Conservation (phyloP, 2,329 filamentous ascomycete species). For the Xylaria sp. region DNA sequence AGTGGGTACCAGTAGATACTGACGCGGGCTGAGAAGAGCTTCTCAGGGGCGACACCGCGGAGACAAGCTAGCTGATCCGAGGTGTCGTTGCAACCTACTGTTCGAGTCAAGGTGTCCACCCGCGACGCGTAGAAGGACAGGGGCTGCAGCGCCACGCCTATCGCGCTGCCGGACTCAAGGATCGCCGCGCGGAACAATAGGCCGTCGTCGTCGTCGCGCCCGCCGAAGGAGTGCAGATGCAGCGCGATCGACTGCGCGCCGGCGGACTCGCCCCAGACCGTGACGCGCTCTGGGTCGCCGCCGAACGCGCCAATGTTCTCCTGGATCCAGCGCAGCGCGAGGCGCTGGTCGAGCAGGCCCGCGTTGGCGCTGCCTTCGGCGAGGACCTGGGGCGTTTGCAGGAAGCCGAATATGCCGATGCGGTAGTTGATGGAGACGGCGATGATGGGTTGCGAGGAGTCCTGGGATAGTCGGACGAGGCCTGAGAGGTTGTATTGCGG, state of each 20-base stretch:
- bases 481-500: slow-evolving; percentile 73
- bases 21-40: slow-evolving; percentile 50
- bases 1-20: slow-evolving; percentile 55
- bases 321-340: slow-evolving; percentile 58
- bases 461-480: slow-evolving; percentile 64
- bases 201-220: slow-evolving; percentile 59
- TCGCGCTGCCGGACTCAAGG: slow-evolving; percentile 62
- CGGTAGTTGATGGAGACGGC: slow-evolving; percentile 53
- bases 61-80: slow-evolving; percentile 53
- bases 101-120: slow-evolving; percentile 51
- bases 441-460: slow-evolving; percentile 60
- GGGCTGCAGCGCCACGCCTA: slow-evolving; percentile 45
- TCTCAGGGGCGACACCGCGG: slow-evolving; percentile 47
- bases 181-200: slow-evolving; percentile 64
- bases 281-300: slow-evolving; percentile 47
- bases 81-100: slow-evolving; percentile 51
- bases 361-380: slow-evolving; percentile 38
- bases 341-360: slow-evolving; percentile 59
- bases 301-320: slow-evolving; percentile 53
- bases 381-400: slow-evolving; percentile 30
- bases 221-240: slow-evolving; percentile 66
- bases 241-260: slow-evolving; percentile 55
- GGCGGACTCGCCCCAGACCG: slow-evolving; percentile 56
- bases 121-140: slow-evolving; percentile 51
- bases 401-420: slow-evolving; percentile 52